Evolutionary conservation across 352 stramenopile species (phyloP).

Genomic region (Phytophthora boehmeriae): DNA sequence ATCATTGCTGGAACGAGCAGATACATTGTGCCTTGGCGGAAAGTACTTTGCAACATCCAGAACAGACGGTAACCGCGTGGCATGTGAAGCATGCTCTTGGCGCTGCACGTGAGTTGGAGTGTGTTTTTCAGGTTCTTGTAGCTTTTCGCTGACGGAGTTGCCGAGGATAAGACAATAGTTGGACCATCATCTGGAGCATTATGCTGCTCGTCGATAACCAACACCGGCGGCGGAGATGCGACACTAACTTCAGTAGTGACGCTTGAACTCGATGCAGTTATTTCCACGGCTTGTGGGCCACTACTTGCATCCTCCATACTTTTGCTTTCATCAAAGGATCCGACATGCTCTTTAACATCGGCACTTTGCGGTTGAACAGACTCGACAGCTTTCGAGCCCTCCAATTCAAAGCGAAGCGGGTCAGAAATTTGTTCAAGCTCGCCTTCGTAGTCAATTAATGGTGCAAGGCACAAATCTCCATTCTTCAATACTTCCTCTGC

Average conservation of each 20-base stretch:
- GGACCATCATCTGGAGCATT: no score
- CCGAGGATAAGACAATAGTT: no score
- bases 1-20: not conserved
- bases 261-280: no score
- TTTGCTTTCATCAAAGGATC: no score
- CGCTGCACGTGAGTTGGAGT: not conserved
- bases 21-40: conserved; percentile 1
- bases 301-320: no score
- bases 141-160: not conserved
- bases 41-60: conserved; percentile 31
- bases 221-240: no score
- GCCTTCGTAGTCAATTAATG: not conserved
- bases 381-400: not conserved
- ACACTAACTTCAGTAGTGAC: no score
- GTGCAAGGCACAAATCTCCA: not conserved
- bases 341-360: no score
- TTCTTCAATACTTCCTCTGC: not conserved
- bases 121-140: not conserved
- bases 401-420: not conserved
- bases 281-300: no score
- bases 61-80: conserved; percentile 25
- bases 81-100: not conserved
- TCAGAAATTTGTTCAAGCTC: not conserved
- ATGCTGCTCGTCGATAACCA: no score
- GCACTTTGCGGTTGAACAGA: not conserved